Base-by-base conservation (phyloP, 768 basidiomycete species). In the Mycena leptocephala region DNA sequence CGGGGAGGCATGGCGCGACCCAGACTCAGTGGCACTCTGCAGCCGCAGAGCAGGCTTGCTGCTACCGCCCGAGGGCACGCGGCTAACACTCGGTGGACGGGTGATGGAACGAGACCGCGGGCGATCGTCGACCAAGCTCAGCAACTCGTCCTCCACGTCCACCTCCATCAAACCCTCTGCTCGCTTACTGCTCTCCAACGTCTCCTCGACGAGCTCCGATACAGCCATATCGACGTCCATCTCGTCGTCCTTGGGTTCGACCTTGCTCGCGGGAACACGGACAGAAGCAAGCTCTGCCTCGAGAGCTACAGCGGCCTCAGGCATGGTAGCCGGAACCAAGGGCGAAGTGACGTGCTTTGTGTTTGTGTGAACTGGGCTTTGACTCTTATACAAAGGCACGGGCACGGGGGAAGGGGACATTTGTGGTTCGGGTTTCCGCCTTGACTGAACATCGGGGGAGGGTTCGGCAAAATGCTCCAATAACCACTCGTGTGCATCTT, bases 111-210 rank as follows among this genome's bases (percentile, higher is more conserved):
- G 70, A 48, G 77, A 77, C 14, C 82, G 77, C 33, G 82, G 83
- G 32, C 81, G 84, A 77, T 92, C 93, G 79, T 93, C 94, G 35
- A 95, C 86, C 30, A 95, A 85, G 79, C 93, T 93, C 72, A 95
- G 87, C 62, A 95, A 83, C 83, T 95, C 94, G 76, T 93, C 90
- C 72, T 93, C 93, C 28, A 92, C 89, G 69, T 93, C 86, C 72
- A 87, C 80, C 74, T 85, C 84, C 85, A 83, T 85, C 51, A 51
- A 43, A 26, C 81, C 77, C 66, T 81, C 79, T 35, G 83, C 81
- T 22, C 74, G 56, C 70, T 84, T 81, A 55, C 79, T 46, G 10
- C 20, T 77, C 79, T 85, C 84, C 65, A 88, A 72, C 14, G 87
- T 88, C 65, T 88, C 87, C 28, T 84, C 85, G 16, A 90, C 89